Conservation (phyloP, 2,329 filamentous ascomycete genomes). For the Diaporthe destruens region DNA sequence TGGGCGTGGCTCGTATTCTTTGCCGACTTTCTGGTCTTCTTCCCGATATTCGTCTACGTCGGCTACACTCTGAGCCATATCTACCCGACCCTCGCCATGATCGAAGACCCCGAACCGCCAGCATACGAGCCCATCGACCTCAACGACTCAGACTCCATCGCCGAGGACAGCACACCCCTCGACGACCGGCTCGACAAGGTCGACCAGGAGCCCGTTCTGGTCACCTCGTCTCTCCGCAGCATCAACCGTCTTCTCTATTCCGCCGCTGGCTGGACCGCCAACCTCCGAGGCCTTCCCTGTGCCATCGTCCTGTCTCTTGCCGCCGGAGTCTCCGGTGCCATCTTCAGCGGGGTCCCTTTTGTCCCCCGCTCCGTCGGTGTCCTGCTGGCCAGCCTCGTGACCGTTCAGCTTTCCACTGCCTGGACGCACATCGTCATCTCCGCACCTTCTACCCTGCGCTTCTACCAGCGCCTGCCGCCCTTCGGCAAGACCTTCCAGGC, state of each 20-base stretch:
- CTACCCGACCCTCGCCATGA: constrained; percentile 67
- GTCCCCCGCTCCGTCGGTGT: constrained; percentile 61
- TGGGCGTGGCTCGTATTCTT: constrained; percentile 57
- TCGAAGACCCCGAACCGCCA: constrained; percentile 69
- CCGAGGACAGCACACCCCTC: constrained; percentile 51
- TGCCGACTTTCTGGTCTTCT: constrained; percentile 57
- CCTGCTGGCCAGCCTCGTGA: constrained; percentile 69
- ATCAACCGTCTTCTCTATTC: constrained; percentile 69
- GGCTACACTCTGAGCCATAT: constrained; percentile 64
- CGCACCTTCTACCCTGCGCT: constrained; percentile 70
- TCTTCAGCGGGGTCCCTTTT: constrained; percentile 58
- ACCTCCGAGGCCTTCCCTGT: constrained; percentile 77
- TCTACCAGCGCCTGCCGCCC: constrained; percentile 77
- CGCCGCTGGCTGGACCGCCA: constrained; percentile 72
- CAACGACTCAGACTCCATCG: constrained; percentile 51
- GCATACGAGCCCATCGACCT: constrained; percentile 65
- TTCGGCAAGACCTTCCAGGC: constrained; percentile 74
- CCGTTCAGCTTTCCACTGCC: constrained; percentile 77
- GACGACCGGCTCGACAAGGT: constrained; percentile 52
- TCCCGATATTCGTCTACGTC: constrained; percentile 58
- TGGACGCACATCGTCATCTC: constrained; percentile 93
- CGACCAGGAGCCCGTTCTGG: constrained; percentile 52
- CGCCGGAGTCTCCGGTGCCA: constrained; percentile 54
- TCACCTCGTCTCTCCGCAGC: constrained; percentile 65
- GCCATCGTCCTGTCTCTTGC: constrained; percentile 55